Evolutionary conservation across 805 yeast genomes (phyloP), one percentile per base, ranked within the genome.

Genomic region (Starmera dryadoides): DNA sequence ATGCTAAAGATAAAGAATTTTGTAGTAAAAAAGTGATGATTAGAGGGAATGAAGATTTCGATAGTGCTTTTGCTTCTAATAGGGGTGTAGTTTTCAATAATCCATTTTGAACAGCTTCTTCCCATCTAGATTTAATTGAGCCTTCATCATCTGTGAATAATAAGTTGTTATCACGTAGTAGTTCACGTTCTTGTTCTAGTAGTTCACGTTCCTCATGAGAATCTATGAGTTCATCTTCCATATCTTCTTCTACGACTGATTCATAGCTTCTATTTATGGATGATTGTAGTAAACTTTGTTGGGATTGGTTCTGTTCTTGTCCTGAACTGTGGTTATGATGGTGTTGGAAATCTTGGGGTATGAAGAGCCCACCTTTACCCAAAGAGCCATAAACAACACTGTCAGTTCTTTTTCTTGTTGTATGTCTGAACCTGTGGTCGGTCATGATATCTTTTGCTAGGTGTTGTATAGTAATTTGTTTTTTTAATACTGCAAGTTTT

Each of bases 21-120:
- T 55, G 58, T 30, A 55, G 31, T 12, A 53, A 34, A 30, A 55
- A 53, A 1, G 59, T 55, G 12, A 55, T 35, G 10, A 55, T 45
- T 31, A 55, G 33, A 2, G 59, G 59, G 0, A 50, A 30, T 2
- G 59, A 52, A 11, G 16, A 14, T 14, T 15, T 28, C 10, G 30
- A 28, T 28, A 54, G 33, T 4, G 47, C 31, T 39, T 35, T 44
- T 35, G 44, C 43, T 39, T 53, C 58, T 15, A 50, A 43, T 2
- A 33, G 16, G 2, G 45, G n/a, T 2, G 49, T 28, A 1, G 58
- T 52, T 23, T 47, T 50, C 18, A 53, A 39, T 12, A 50, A 34
- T 7, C 56, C 55, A 20, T 48, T 46, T 3, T 44, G n/a, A 4
- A 49, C 42, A 2, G 55, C 55, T 3, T 46, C 47, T 39, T 50